Evolutionary conservation across 164 flowering plant species (phyloP), one percentile per base, ranked within the genome.

Genomic region (Amborella trichopoda): DNA sequence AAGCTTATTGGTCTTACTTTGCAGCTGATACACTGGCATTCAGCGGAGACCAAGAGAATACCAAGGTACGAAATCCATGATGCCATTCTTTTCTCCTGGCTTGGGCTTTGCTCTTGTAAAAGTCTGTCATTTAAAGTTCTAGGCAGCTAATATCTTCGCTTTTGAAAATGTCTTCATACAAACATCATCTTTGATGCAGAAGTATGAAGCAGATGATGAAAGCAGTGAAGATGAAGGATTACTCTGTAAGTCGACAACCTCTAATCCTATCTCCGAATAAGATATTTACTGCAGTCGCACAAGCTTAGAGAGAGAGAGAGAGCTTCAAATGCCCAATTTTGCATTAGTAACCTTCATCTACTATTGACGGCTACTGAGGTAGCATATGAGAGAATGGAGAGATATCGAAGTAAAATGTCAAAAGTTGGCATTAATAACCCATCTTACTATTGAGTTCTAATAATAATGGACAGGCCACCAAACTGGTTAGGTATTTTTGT

Each of bases 171-270:
- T 37, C n/a, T 14, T 5, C n/a, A 21, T 21, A n/a, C 19, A 37
- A 6, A 37, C 40, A n/a, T 37, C n/a, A 11, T 37, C 46, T 37
- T 37, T 50, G 24, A 13, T 59, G 47, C 76, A 78, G 83, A 53
- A 63, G 51, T 44, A 22, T 46, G 79, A 53, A 26, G 72, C 60
- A 57, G 76, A 65, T 39, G 82, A 62, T 34, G 81, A 64, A 50
- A 67, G 78, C 67, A 73, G 74, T 27, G 90, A 81, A 49, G 86
- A 80, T 27, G 95, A 78, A 20, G 91, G 95, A 65, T 66, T 86
- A 80, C 80, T 86, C 11, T 86, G 91, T 86, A 62, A 82, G 91
- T 81, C 6, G 10, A 18, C 6, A 2, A 9, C 14, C 11, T 30
- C 9, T 30, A 14, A 9, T 30, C 14, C 9, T 30, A 14, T 14